Evolutionary conservation across 140 eudicot species (phyloP).

Genomic region (Stevia rebaudiana): DNA sequence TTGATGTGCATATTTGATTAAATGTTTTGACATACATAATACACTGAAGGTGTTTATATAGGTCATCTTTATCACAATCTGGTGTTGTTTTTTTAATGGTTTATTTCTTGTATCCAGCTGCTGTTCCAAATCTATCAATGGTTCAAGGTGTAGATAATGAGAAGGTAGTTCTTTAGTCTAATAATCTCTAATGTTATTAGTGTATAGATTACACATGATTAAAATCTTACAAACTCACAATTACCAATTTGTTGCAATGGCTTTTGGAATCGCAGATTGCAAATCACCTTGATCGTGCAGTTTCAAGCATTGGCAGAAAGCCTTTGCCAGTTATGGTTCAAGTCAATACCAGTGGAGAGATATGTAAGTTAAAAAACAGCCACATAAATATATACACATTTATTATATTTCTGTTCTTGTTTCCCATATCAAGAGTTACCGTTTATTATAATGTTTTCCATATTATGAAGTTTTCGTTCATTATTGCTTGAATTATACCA

Average conservation of each 20-base stretch:
- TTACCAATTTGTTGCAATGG: conserved; percentile 20
- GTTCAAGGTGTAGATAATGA: conserved; percentile 66
- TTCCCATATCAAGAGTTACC: background rate
- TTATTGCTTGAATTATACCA: background rate
- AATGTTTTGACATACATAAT: background rate
- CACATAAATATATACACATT: background rate
- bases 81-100: background rate
- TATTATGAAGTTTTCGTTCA: background rate
- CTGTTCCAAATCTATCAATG: conserved; percentile 75
- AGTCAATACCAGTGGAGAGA: conserved; percentile 94
- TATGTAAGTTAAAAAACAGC: conserved; percentile 62
- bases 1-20: background rate
- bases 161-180: conserved; percentile 43
- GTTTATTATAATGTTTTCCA: background rate
- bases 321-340: conserved; percentile 91
- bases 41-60: background rate
- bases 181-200: background rate
- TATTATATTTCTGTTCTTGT: background rate
- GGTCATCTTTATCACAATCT: background rate
- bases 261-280: conserved; percentile 63
- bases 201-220: background rate
- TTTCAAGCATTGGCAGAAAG: conserved; percentile 60
- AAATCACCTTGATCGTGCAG: conserved; percentile 82
- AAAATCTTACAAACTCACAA: conserved; percentile 9
- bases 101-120: conserved; percentile 47